These are phyloP conservation scores for Nasturtium officinale DNA, from an alignment of 345 rosid species.

Conservation along the genomic window DNA sequence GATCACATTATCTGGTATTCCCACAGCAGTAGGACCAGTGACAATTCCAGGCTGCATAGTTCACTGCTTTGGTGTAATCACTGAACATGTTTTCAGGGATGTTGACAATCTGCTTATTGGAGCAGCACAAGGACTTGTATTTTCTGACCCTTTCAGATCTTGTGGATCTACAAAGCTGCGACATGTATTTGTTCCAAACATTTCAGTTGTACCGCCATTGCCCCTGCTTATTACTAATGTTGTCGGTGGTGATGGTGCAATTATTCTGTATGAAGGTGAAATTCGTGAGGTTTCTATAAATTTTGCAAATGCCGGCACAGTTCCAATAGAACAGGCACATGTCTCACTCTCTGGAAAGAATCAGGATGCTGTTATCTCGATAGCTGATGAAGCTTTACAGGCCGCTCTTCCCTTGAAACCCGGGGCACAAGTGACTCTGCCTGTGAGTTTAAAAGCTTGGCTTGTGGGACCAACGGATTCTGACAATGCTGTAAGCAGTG, in stretches of 20 bases:
- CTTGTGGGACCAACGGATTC: slow-evolving; percentile 66
- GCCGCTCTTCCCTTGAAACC: slow-evolving; percentile 90
- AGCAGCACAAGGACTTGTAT: slow-evolving; percentile 98
- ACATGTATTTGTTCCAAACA: slow-evolving; percentile 74
- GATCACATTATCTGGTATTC: slow-evolving; percentile 88
- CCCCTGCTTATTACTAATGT: slow-evolving; percentile 84
- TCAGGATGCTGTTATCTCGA: slow-evolving; percentile 86
- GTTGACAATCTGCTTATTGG: slow-evolving; percentile 97
- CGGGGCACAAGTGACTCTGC: slow-evolving; percentile 85
- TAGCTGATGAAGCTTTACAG: slow-evolving; percentile 70
- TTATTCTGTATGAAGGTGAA: slow-evolving; percentile 94
- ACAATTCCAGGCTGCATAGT: slow-evolving; percentile 87
- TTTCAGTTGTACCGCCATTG: slow-evolving; percentile 76
- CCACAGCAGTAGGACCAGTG: slow-evolving; percentile 80
- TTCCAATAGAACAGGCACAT: slow-evolving; percentile 89
- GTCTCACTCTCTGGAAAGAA: slow-evolving; percentile 91
- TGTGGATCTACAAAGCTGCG: slow-evolving; percentile 89
- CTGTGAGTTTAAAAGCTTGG: slow-evolving; percentile 94
- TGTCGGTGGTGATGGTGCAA: slow-evolving; percentile 92
- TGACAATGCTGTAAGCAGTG: slow-evolving; percentile 55
- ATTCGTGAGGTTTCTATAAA: slow-evolving; percentile 78
- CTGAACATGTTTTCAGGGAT: slow-evolving; percentile 90
- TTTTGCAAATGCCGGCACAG: slow-evolving; percentile 95
- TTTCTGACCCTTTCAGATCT: slow-evolving; percentile 95
- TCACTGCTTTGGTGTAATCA: slow-evolving; percentile 95